Conservation (phyloP, 2,329 filamentous ascomycete species). For the Davidsoniella eucalypti region DNA sequence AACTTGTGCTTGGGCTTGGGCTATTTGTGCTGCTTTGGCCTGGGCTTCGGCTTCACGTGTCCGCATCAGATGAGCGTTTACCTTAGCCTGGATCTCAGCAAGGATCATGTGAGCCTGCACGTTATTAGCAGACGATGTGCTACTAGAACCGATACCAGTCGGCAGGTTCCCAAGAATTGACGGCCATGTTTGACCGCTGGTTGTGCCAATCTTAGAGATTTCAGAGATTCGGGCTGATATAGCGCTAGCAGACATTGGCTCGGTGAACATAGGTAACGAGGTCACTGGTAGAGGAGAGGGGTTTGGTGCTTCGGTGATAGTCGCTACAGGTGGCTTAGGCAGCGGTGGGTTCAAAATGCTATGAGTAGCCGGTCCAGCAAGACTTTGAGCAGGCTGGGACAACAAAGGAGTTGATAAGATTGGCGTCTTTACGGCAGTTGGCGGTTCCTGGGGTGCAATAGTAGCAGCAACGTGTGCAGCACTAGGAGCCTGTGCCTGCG, state of each 20-base stretch:
- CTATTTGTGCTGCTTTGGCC: slow-evolving; percentile 7
- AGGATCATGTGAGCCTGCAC: slow-evolving; percentile 11
- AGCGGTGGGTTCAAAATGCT: not conserved
- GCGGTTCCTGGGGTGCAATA: not conserved
- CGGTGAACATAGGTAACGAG: slow-evolving; percentile 2
- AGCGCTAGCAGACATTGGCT: slow-evolving; percentile 10
- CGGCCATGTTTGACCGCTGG: slow-evolving; percentile 15
- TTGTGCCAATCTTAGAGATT: slow-evolving; percentile 13
- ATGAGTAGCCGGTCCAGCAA: not conserved
- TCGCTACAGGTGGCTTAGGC: not conserved
- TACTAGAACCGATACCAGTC: slow-evolving; percentile 1
- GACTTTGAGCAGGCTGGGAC: slow-evolving; percentile 1
- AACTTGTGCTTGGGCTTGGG: slow-evolving; percentile 10
- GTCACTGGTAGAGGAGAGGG: not conserved
- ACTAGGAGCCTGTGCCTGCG: not conserved
- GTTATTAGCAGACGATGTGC: slow-evolving; percentile 2
- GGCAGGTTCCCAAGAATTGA: slow-evolving; percentile 13
- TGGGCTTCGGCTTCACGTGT: slow-evolving; percentile 6
- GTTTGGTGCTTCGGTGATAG: not conserved
- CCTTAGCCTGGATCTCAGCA: slow-evolving; percentile 17
- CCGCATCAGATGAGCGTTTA: slow-evolving; percentile 21
- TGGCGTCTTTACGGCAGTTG: not conserved
- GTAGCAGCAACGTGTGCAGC: not conserved
- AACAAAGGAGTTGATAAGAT: not conserved
- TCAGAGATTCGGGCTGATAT: slow-evolving; percentile 10